Evolutionary conservation across 1,284 basidiomycete species (phyloP).

Genomic region (Ceratobasidium sp.): DNA sequence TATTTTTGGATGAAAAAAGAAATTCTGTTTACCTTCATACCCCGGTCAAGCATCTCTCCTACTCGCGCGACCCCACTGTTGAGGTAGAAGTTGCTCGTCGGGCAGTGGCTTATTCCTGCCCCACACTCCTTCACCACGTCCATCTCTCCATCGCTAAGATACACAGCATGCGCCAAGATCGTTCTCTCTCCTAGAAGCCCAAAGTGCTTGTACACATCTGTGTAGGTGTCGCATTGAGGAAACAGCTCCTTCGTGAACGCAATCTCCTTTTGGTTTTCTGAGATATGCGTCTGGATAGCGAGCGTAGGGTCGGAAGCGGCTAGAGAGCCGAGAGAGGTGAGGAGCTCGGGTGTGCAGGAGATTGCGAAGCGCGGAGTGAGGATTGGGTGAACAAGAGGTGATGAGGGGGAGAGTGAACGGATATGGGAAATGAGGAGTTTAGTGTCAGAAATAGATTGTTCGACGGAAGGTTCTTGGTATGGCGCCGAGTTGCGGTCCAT

Average conservation of each 20-base stretch:
- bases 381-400: slow-evolving; percentile 82
- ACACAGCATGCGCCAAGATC: slow-evolving; percentile 90
- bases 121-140: slow-evolving; percentile 71
- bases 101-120: slow-evolving; percentile 92
- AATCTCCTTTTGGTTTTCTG: slow-evolving; percentile 86
- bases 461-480: slow-evolving; percentile 76
- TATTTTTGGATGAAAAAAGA: not conserved
- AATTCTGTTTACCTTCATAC: slow-evolving; percentile 74
- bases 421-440: slow-evolving; percentile 76
- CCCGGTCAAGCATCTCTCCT: slow-evolving; percentile 80
- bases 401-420: slow-evolving; percentile 58
- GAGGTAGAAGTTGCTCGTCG: slow-evolving; percentile 91
- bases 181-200: slow-evolving; percentile 83
- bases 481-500: slow-evolving; percentile 85
- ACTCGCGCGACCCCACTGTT: slow-evolving; percentile 85
- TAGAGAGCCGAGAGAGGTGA: slow-evolving; percentile 71
- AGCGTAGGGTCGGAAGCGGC: slow-evolving; percentile 59
- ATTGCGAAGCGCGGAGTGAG: slow-evolving; percentile 96
- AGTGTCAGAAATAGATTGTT: slow-evolving; percentile 70
- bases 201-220: slow-evolving; percentile 83
- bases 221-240: slow-evolving; percentile 71
- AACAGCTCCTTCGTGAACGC: slow-evolving; percentile 70
- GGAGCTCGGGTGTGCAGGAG: slow-evolving; percentile 82
- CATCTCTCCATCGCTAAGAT: slow-evolving; percentile 78
- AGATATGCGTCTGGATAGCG: slow-evolving; percentile 92